These are phyloP conservation scores for Xylaria arbuscula DNA, from an alignment of 2,329 filamentous ascomycete genomes.

Conservation along the genomic window DNA sequence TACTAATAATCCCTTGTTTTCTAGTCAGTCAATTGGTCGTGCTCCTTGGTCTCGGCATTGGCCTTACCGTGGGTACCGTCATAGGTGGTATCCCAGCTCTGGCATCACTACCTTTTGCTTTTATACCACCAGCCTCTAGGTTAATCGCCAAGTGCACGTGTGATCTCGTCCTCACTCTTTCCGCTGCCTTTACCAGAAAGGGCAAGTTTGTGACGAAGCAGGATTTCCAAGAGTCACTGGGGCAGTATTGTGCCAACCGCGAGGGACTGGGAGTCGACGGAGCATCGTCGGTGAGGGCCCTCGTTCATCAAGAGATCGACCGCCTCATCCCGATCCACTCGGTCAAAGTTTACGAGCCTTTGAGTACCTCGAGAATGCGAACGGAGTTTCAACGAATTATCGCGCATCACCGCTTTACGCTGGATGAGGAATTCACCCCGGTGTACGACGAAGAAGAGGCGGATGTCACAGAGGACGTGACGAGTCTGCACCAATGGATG, in stretches of 20 bases:
- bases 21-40: conserved; percentile 36
- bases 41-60: conserved; percentile 35
- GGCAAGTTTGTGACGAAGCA: conserved; percentile 41
- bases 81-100: conserved; percentile 44
- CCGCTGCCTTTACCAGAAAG: conserved; percentile 39
- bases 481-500: conserved; percentile 32
- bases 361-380: conserved; percentile 37
- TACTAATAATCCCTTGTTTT: conserved; percentile 21
- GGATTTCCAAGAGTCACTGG: conserved; percentile 39
- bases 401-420: conserved; percentile 36
- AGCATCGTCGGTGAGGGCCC: conserved; percentile 31
- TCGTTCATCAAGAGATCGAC: conserved; percentile 39
- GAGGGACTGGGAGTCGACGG: conserved; percentile 26
- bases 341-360: conserved; percentile 38
- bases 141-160: conserved; percentile 42
- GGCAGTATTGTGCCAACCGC: conserved; percentile 37
- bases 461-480: conserved; percentile 30
- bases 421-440: conserved; percentile 34
- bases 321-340: conserved; percentile 39
- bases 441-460: conserved; percentile 28
- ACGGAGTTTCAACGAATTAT: conserved; percentile 37
- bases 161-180: conserved; percentile 40
- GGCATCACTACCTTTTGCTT: conserved; percentile 39
- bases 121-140: conserved; percentile 41
- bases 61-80: conserved; percentile 40